Evolutionary conservation across 345 rosid genomes (phyloP).

Genomic region (Syzygium aromaticum): DNA sequence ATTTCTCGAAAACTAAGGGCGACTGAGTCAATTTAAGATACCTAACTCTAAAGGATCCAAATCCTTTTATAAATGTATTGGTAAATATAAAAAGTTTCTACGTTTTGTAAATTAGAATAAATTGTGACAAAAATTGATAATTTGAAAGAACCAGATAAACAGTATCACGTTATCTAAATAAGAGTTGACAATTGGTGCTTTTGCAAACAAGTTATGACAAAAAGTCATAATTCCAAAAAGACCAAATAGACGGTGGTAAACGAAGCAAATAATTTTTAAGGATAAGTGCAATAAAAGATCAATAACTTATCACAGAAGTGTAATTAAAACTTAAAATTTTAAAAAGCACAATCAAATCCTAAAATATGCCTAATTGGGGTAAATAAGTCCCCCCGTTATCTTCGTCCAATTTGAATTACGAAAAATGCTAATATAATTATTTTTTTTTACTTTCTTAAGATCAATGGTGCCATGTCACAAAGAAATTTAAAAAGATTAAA

Average conservation of each 20-base stretch:
- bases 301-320: no score
- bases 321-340: no score
- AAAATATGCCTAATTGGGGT: no score
- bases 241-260: no score
- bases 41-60: not conserved
- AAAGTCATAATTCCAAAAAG: not conserved
- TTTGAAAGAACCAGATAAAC: not conserved
- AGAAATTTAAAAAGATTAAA: no score
- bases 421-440: fast-evolving
- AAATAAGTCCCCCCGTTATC: not conserved
- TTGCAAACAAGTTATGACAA: not conserved
- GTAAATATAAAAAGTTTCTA: not conserved
- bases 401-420: no score
- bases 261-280: not conserved
- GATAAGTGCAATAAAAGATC: not conserved
- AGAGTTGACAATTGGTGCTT: not conserved
- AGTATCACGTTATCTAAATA: not conserved
- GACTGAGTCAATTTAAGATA: not conserved
- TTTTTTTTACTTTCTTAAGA: not conserved
- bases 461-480: not conserved
- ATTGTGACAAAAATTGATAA: not conserved
- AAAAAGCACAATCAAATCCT: no score
- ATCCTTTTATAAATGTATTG: not conserved
- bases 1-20: not conserved
- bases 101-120: not conserved